Conservation (phyloP, 768 basidiomycete species). For the Podaxis mareebaensis region DNA sequence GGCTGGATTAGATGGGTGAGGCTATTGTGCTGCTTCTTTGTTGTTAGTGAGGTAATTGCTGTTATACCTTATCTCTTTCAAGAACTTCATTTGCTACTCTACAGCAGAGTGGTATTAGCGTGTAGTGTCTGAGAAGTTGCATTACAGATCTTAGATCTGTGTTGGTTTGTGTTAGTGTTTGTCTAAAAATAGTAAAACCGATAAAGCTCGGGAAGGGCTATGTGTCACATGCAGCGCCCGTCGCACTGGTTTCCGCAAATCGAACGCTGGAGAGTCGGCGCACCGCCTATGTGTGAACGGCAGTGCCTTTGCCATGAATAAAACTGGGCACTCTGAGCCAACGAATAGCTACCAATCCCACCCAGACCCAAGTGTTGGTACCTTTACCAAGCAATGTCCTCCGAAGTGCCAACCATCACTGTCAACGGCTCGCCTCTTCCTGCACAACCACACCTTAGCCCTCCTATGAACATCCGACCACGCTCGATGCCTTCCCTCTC, state of each 20-base stretch:
- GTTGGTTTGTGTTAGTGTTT: too few species aligned
- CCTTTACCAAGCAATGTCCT: background rate
- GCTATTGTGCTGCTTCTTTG: constrained; percentile 6
- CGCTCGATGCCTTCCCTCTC: background rate
- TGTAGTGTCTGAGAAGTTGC: background rate
- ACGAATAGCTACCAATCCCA: too few species aligned
- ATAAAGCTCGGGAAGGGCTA: too few species aligned
- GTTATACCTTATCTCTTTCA: background rate
- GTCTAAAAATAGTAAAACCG: too few species aligned
- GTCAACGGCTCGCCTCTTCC: background rate
- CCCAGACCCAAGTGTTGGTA: too few species aligned
- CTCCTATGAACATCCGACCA: background rate
- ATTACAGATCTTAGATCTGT: too few species aligned
- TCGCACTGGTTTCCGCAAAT: too few species aligned
- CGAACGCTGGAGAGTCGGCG: too few species aligned
- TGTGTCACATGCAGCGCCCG: too few species aligned
- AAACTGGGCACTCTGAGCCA: too few species aligned
- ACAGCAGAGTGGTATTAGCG: background rate
- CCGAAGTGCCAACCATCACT: background rate
- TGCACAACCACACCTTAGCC: background rate
- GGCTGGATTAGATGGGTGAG: constrained; percentile 36
- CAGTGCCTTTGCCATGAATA: too few species aligned
- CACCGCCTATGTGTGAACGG: too few species aligned
- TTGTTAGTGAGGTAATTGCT: background rate
- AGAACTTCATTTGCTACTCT: background rate